Evolutionary conservation across 2,329 filamentous ascomycete species (phyloP).

Genomic region (Podosphaera fusca): DNA sequence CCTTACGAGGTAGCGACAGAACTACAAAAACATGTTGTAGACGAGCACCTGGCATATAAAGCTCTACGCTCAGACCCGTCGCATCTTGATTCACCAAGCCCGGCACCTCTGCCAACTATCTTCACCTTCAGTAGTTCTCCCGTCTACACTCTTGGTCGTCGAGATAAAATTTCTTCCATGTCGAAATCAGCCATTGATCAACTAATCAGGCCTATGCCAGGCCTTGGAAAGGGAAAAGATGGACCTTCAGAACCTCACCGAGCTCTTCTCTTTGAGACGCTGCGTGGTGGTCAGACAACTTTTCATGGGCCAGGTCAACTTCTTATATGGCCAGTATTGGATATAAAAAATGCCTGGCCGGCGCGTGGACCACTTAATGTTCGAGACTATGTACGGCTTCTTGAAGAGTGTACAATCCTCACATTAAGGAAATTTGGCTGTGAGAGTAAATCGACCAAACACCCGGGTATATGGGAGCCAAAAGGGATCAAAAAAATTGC

Average conservation of each 20-base stretch:
- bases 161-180: slow-evolving; percentile 35
- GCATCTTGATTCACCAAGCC: slow-evolving; percentile 9
- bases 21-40: slow-evolving; percentile 33
- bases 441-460: slow-evolving; percentile 36
- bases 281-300: slow-evolving; percentile 73
- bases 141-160: slow-evolving; percentile 75
- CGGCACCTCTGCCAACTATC: slow-evolving; percentile 38
- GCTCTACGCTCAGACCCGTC: slow-evolving; percentile 14
- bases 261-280: slow-evolving; percentile 17
- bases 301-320: slow-evolving; percentile 90
- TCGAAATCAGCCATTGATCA: slow-evolving; percentile 19
- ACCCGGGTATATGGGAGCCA: slow-evolving; percentile 23
- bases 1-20: slow-evolving; percentile 29
- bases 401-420: slow-evolving; percentile 55
- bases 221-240: not conserved
- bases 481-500: slow-evolving; percentile 48
- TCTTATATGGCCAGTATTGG: slow-evolving; percentile 79
- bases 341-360: slow-evolving; percentile 28
- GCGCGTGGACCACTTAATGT: slow-evolving; percentile 23
- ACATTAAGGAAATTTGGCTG: slow-evolving; percentile 39
- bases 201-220: slow-evolving; percentile 4
- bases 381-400: slow-evolving; percentile 49
- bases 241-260: not conserved
- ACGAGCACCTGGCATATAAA: slow-evolving; percentile 36
- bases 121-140: slow-evolving; percentile 65